Evolutionary conservation across 163 green algal species (phyloP).

Genomic region (Chlamydomonas reinhardtii): DNA sequence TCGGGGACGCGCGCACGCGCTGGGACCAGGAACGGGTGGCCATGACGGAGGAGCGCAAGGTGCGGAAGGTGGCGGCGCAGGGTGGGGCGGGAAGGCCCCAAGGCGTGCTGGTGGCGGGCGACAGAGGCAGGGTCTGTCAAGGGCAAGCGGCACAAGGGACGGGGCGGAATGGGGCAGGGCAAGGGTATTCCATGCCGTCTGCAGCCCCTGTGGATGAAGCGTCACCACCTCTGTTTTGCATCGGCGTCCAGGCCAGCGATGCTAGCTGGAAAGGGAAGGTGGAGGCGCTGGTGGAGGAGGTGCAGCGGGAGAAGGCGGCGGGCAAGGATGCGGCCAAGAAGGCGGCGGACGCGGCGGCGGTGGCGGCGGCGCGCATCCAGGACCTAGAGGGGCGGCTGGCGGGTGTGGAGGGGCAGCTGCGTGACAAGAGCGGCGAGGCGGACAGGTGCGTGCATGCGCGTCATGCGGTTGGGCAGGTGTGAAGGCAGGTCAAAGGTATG

Average conservation of each 20-base stretch:
- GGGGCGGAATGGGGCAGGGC: too few species aligned
- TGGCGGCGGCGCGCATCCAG: slow-evolving; percentile 11
- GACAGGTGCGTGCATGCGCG: not conserved
- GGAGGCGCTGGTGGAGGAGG: slow-evolving; percentile 50
- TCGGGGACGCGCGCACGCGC: not conserved
- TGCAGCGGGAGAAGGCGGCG: slow-evolving; percentile 47
- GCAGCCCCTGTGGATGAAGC: too few species aligned
- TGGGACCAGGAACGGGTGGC: slow-evolving; percentile 24
- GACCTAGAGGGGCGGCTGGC: slow-evolving; percentile 42
- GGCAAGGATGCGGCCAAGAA: slow-evolving; percentile 30
- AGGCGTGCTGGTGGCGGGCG: too few species aligned
- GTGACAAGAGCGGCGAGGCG: slow-evolving; percentile 1
- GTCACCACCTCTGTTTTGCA: too few species aligned
- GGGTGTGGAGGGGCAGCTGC: slow-evolving; percentile 11
- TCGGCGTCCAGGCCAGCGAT: slow-evolving; percentile 14
- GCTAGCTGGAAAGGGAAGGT: slow-evolving; percentile 62
- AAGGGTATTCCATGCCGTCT: too few species aligned
- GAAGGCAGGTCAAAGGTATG: not conserved
- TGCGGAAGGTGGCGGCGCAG: not conserved
- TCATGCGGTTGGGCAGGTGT: not conserved
- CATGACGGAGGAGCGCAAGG: slow-evolving; percentile 47
- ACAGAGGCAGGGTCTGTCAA: too few species aligned
- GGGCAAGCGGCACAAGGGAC: too few species aligned
- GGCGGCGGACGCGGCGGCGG: slow-evolving; percentile 25
- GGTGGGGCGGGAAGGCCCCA: too few species aligned